Evolutionary conservation across 345 rosid genomes (phyloP), one percentile per base, ranked within the genome.

Genomic region (Gynandropsis gynandra): DNA sequence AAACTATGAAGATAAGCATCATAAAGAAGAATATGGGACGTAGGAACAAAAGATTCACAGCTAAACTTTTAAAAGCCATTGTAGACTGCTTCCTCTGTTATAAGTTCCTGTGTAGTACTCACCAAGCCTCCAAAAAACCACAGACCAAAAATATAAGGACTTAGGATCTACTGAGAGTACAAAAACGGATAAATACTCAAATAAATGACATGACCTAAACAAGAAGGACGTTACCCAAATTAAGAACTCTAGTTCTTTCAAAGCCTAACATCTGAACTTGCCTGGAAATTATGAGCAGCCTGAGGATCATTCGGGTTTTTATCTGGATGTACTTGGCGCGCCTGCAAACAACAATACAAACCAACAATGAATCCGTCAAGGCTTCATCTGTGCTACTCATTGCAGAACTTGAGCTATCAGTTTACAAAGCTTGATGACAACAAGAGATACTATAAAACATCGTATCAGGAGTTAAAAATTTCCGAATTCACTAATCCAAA

Each of bases 251-350:
- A 24, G 48, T 18, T 61, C 16, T 58, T 27, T 16, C 51, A 29
- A 47, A 47, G 31, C 10, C 19, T 14, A 9, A 50, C 50, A 42
- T 17, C 16, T 9, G 46, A 49, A 43, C 76, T 69, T 74, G 62
- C 98, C 95, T 92, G 98, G 60, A 92, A 92, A 64, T 92, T 85
- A 15, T 77, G 81, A 3, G 89, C 96, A 1, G 98, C 96, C 9
- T 63, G 82, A 62, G 96, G 96, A 77, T 92, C 88, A 54, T 92
- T 73, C 0, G 89, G 98, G 59, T 87, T 92, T 67, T 79, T 92
- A 71, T 92, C 98, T 0, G 98, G 98, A 70, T 92, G 96, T 60
- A 92, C 96, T 72, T 87, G 92, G 16, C 98, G 87, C 18, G 98
- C 98, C 98, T 92, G 84, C 53, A 69, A 42, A 41, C 8, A 41